Conservation (phyloP, 2,329 filamentous ascomycete species). For the Alternaria sp. region DNA sequence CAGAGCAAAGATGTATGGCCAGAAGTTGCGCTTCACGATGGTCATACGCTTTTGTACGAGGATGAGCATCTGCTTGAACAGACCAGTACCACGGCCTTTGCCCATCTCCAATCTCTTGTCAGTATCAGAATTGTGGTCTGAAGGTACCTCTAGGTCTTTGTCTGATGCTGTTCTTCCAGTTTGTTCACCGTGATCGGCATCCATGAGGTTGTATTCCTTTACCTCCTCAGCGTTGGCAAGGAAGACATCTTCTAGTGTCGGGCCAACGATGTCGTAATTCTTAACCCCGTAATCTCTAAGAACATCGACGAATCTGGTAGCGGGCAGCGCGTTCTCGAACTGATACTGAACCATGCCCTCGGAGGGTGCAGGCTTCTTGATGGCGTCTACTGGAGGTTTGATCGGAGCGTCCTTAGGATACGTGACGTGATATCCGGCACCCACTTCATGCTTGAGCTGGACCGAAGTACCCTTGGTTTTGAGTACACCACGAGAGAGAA, state of each 20-base stretch:
- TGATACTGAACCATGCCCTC: conserved; percentile 78
- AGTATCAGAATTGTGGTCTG: conserved; percentile 41
- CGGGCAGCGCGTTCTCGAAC: conserved; percentile 73
- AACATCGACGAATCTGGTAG: conserved; percentile 73
- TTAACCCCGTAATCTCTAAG: conserved; percentile 73
- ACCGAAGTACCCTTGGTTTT: conserved; percentile 86
- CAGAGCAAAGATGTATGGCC: conserved; percentile 78
- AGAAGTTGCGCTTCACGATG: conserved; percentile 79
- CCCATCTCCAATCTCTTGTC: conserved; percentile 59
- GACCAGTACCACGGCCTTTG: conserved; percentile 74
- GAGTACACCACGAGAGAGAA: conserved; percentile 83
- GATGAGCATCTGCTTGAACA: conserved; percentile 74
- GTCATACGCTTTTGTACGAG: conserved; percentile 81
- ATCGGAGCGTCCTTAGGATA: conserved; percentile 54
- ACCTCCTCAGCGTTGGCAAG: conserved; percentile 85
- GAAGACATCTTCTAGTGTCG: conserved; percentile 93
- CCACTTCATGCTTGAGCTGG: conserved; percentile 81
- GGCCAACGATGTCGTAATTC: conserved; percentile 86
- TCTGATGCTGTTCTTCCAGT: conserved; percentile 22
- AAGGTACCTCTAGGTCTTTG: conserved; percentile 36
- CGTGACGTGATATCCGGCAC: conserved; percentile 81
- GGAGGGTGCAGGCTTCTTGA: conserved; percentile 54
- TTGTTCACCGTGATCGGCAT: conserved; percentile 35
- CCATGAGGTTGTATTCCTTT: conserved; percentile 59
- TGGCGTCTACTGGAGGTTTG: conserved; percentile 56